Evolutionary conservation across 176 grass and related monocot species (phyloP).

Genomic region (Puya raimondii): DNA sequence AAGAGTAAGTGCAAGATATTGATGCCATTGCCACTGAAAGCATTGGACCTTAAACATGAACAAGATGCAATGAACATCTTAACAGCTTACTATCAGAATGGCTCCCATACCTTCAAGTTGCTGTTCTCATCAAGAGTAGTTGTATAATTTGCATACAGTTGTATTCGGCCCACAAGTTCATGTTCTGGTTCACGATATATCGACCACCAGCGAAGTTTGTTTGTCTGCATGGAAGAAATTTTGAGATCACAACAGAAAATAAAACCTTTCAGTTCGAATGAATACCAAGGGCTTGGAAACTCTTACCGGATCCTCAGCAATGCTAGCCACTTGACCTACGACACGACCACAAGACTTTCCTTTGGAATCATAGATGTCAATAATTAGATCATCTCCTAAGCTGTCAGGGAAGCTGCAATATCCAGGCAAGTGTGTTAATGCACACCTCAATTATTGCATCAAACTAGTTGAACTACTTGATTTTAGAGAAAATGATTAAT

Average conservation of each 20-base stretch:
- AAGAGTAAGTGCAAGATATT: neutral
- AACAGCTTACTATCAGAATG: neutral
- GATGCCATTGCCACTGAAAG: neutral
- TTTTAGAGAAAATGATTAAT: neutral
- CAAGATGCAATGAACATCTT: neutral
- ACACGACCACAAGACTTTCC: slow-evolving; percentile 71
- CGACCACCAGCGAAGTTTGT: slow-evolving; percentile 94
- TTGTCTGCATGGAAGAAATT: slow-evolving; percentile 40
- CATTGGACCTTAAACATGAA: neutral
- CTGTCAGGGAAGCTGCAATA: slow-evolving; percentile 98
- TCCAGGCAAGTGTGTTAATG: slow-evolving; percentile 9
- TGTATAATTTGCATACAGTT: slow-evolving; percentile 67
- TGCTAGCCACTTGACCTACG: slow-evolving; percentile 78
- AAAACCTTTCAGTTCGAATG: slow-evolving; percentile 15
- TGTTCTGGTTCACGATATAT: slow-evolving; percentile 84
- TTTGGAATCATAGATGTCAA: slow-evolving; percentile 90
- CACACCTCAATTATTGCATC: slow-evolving; percentile 2
- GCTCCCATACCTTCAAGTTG: slow-evolving; percentile 61
- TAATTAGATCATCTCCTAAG: slow-evolving; percentile 88
- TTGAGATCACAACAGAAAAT: slow-evolving; percentile 4
- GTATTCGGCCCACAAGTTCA: slow-evolving; percentile 85
- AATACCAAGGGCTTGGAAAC: slow-evolving; percentile 8
- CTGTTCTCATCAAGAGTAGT: slow-evolving; percentile 79
- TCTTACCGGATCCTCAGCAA: slow-evolving; percentile 84
- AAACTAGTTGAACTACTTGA: slow-evolving; percentile 1